Percentiles rank a stretch among this genome's conserved stretches.
phyloP scores from a whole-genome alignment of 2,329 filamentous ascomycete genomes.

The Aspergillus sp. region DNA sequence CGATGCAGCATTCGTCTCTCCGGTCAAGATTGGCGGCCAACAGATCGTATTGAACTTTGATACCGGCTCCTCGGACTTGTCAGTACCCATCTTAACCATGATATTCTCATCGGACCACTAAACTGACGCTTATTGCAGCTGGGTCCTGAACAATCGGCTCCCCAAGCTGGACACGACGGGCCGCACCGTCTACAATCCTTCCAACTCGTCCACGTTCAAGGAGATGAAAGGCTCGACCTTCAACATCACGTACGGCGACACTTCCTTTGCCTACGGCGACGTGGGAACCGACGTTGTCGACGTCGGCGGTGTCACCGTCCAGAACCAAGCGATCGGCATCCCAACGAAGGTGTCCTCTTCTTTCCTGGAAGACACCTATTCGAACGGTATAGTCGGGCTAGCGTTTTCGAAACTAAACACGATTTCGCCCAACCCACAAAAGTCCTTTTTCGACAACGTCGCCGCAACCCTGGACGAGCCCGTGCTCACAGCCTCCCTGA shows the following conservation, averaged over 20 bases:
- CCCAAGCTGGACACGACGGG: slow-evolving; percentile 41
- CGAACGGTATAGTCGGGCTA: slow-evolving; percentile 68
- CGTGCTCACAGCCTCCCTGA: slow-evolving; percentile 69
- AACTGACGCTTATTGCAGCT: slow-evolving; percentile 40
- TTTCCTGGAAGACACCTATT: slow-evolving; percentile 59
- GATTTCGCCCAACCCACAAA: slow-evolving; percentile 59
- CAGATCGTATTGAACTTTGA: slow-evolving; percentile 69
- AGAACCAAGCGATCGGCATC: slow-evolving; percentile 65
- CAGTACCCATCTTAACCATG: slow-evolving; percentile 25
- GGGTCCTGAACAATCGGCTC: slow-evolving; percentile 67
- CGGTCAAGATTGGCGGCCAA: slow-evolving; percentile 68
- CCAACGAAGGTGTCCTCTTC: slow-evolving; percentile 57
- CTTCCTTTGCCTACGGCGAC: slow-evolving; percentile 58
- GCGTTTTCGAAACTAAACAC: slow-evolving; percentile 66
- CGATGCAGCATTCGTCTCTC: slow-evolving; percentile 68
- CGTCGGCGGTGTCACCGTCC: slow-evolving; percentile 63
- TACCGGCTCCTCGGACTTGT: slow-evolving; percentile 71
- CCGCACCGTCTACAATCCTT: slow-evolving; percentile 56
- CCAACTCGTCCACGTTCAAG: slow-evolving; percentile 52
- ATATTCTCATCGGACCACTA: not conserved
- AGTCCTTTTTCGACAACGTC: slow-evolving; percentile 73
- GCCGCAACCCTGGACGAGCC: slow-evolving; percentile 59
- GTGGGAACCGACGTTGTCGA: slow-evolving; percentile 67
- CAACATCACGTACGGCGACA: slow-evolving; percentile 67
- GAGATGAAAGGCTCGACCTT: slow-evolving; percentile 53